Conservation (phyloP, 345 rosid species). For the Nasturtium officinale region DNA sequence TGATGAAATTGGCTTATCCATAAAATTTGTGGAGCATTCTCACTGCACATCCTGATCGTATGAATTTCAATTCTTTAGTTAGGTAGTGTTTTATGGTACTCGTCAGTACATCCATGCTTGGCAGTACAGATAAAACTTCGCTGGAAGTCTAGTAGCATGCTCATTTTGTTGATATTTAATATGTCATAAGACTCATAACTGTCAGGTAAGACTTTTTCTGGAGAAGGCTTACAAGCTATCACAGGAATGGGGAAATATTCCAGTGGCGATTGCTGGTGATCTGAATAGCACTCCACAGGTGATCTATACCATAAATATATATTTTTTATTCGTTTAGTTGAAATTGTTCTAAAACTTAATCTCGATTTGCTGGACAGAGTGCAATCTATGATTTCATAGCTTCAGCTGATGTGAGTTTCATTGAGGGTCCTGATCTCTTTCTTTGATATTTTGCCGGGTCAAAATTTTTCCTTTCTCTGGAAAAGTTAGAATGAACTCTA, state of each 20-base stretch:
- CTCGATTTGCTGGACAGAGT: constrained; percentile 60
- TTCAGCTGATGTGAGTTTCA: constrained; percentile 74
- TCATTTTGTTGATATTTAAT: constrained; percentile 11
- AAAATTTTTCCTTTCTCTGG: background rate
- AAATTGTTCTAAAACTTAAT: constrained; percentile 28
- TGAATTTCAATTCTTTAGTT: background rate
- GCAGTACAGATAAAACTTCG: background rate
- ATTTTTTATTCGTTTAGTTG: constrained; percentile 17
- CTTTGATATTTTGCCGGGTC: background rate
- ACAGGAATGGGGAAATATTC: constrained; percentile 79
- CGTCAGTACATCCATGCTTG: constrained; percentile 18
- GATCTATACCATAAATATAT: constrained; percentile 37
- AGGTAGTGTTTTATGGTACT: constrained; percentile 2
- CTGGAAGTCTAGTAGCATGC: constrained; percentile 4
- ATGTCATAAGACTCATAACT: constrained; percentile 21
- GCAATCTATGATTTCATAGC: constrained; percentile 79
- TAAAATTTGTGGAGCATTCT: constrained; percentile 9
- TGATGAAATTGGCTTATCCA: constrained; percentile 2
- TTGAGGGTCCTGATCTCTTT: constrained; percentile 25
- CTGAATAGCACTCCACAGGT: constrained; percentile 74
- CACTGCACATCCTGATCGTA: background rate
- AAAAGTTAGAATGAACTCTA: constrained; percentile 9
- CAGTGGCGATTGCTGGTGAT: constrained; percentile 47
- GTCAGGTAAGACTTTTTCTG: constrained; percentile 73
- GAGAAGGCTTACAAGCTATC: constrained; percentile 78